A percentile compares a stretch with the other conserved stretches of the same genome.
Evolutionary conservation across 805 yeast genomes (phyloP).

Genomic region (Ogataea methanolica): DNA sequence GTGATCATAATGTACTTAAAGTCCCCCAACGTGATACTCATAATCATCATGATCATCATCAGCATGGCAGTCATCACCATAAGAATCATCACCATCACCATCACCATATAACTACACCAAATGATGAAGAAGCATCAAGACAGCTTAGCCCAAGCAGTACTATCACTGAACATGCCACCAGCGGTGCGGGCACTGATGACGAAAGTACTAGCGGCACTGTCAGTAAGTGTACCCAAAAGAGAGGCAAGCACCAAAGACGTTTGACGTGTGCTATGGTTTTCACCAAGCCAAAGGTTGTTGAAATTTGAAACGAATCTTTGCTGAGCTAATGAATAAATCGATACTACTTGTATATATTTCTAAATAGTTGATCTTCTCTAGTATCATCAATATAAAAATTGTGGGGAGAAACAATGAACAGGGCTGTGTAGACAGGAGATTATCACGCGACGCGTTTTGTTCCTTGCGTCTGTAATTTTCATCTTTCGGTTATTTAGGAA

Average conservation of each 20-base stretch:
- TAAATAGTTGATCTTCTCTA: no score
- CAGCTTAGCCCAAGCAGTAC: neutral
- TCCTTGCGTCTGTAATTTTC: neutral
- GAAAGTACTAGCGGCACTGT: neutral
- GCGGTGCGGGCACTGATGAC: no score
- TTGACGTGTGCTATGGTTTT: constrained; percentile 45
- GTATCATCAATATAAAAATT: no score
- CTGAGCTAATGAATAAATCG: neutral
- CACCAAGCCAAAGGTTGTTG: constrained; percentile 33
- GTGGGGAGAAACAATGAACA: no score
- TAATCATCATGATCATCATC: neutral
- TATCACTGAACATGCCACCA: no score
- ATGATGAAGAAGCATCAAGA: neutral
- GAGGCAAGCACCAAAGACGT: constrained; percentile 35
- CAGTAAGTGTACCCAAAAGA: neutral
- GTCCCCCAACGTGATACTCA: neutral
- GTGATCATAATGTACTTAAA: neutral
- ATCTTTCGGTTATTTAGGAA: no score
- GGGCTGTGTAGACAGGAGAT: no score
- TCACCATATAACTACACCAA: neutral
- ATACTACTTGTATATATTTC: neutral
- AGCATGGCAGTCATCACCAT: constrained; percentile 4
- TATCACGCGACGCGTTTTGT: no score
- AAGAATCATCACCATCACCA: constrained; percentile 1
- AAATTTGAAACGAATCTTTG: constrained; percentile 10